Evolutionary conservation across 768 basidiomycete species (phyloP), one percentile per base, ranked within the genome.

Genomic region (Mycena rosella): DNA sequence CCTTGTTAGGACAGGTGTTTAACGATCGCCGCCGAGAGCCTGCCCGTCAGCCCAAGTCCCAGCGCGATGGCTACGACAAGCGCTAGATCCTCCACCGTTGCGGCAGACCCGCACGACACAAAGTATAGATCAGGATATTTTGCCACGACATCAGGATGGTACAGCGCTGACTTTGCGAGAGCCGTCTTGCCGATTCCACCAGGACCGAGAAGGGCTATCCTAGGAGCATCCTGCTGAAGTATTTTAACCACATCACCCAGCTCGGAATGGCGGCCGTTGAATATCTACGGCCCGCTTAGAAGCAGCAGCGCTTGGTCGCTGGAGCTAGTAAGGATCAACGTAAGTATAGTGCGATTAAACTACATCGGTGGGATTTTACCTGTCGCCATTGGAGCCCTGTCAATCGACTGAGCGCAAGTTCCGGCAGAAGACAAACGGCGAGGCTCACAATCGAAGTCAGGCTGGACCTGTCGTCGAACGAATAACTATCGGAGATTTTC

Each of bases 181-280:
- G 18, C 0, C 1, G 63, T 64, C 38, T 64, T 64, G 3, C 63
- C 63, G 10, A 64, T 57, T 9, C 63, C 63, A 18, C 63, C 63
- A 18, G 61, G 38, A 14, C 61, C 52, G 6, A 63, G 44, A 13
- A 63, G n/a, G 2, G 27, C 29, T 3, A 63, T 26, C 30, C 61
- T 24, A 1, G 61, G 18, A 17, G 15, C 10, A 14, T 51, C 63
- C 51, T 63, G 61, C 38, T 26, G 29, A 11, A 63, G 30, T 22
- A 6, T 9, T 14, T 47, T 11, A 14, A 47, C 42, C 7, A 63
- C 9, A 34, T 45, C 52, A 13, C 22, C 22, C 30, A 63, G 13
- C 53, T 63, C 61, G 6, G 61, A 54, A 27, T 63, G 29, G 14
- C 61, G 53, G 11, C 61, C 61, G 44, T 63, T 52, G 24, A 63